Evolutionary conservation across 2,329 filamentous ascomycete species (phyloP).

Genomic region (Teratosphaeria destructans): DNA sequence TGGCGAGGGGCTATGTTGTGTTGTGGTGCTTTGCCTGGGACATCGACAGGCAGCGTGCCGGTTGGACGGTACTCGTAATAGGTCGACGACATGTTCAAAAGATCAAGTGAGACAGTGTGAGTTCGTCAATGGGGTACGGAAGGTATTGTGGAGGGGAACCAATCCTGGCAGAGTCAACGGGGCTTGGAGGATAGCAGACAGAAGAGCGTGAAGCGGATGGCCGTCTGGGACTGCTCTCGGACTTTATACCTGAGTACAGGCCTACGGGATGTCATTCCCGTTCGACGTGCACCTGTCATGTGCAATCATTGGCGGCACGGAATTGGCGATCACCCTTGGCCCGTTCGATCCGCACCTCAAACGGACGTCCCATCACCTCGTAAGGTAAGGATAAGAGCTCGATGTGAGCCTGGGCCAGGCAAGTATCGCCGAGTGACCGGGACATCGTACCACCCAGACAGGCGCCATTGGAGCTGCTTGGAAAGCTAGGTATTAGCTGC

Average conservation of each 20-base stretch:
- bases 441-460: constrained; percentile 15
- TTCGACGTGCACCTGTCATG: constrained; percentile 13
- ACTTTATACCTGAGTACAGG: constrained; percentile 17
- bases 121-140: neutral
- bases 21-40: constrained; percentile 20
- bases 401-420: constrained; percentile 4
- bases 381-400: constrained; percentile 4
- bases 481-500: constrained; percentile 25
- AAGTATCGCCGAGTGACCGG: constrained; percentile 18
- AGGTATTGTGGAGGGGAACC: neutral
- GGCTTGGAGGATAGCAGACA: constrained; percentile 7
- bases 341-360: constrained; percentile 1
- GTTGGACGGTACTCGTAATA: constrained; percentile 23
- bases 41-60: constrained; percentile 20
- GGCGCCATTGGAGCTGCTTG: constrained; percentile 19
- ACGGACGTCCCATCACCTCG: constrained; percentile 1
- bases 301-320: constrained; percentile 11
- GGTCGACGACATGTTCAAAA: constrained; percentile 17
- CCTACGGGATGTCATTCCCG: constrained; percentile 10
- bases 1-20: constrained; percentile 16
- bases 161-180: neutral
- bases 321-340: constrained; percentile 1
- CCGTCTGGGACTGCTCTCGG: constrained; percentile 8
- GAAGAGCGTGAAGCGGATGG: constrained; percentile 14
- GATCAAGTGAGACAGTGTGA: neutral